A percentile compares a stretch with the other conserved stretches of the same genome.
Evolutionary conservation across 495 filamentous ascomycete genomes (phyloP).

Genomic region (Opeltia flavorubescens): DNA sequence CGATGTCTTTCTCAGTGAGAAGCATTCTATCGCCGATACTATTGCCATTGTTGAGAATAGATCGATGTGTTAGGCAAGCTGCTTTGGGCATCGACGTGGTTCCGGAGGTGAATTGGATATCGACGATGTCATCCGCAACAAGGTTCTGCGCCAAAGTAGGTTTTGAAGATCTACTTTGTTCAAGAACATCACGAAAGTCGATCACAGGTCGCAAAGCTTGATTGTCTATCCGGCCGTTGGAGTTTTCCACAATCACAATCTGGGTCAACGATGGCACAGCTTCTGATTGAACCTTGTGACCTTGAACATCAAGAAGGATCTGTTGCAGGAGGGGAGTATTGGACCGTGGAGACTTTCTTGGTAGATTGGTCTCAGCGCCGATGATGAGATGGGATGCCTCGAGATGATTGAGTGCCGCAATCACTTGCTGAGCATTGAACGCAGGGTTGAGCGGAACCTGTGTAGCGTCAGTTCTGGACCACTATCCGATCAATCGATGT

Average conservation of each 20-base stretch:
- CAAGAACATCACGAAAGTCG: conserved; percentile 39
- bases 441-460: conserved; percentile 82
- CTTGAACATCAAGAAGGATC: conserved; percentile 46
- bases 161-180: conserved; percentile 24
- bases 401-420: conserved; percentile 65
- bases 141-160: conserved; percentile 33
- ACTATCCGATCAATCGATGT: too few relatives aligned
- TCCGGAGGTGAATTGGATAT: conserved; percentile 95
- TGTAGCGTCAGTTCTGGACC: background rate
- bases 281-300: conserved; percentile 42
- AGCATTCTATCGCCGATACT: conserved; percentile 75
- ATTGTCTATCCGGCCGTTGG: conserved; percentile 39
- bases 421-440: conserved; percentile 70
- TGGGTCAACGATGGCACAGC: conserved; percentile 52
- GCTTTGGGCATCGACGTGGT: conserved; percentile 87
- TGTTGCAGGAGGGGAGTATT: conserved; percentile 57
- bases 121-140: conserved; percentile 58
- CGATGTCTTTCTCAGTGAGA: conserved; percentile 52
- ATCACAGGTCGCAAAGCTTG: conserved; percentile 32
- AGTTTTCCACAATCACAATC: conserved; percentile 75
- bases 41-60: conserved; percentile 80
- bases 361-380: conserved; percentile 70
- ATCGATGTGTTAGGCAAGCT: conserved; percentile 69
- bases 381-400: conserved; percentile 65
- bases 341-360: conserved; percentile 62